These are phyloP conservation scores for Gamsiella multidivaricata DNA, from an alignment of 192 early-diverging fungal genomes.

Conservation along the genomic window DNA sequence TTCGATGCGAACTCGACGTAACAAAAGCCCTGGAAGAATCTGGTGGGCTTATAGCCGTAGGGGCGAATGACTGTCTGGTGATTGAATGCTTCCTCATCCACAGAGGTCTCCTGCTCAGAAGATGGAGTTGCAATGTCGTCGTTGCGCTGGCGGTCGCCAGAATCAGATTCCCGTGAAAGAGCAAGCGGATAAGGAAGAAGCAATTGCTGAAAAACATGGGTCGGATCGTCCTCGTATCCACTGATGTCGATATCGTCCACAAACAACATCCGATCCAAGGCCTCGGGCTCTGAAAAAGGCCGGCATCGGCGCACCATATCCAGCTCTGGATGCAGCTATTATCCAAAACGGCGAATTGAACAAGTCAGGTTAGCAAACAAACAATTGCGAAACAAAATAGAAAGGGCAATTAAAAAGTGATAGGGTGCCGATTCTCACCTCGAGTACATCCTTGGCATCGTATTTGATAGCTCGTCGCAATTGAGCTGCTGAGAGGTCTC, in stretches of 20 bases:
- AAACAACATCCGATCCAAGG: conserved; percentile 48
- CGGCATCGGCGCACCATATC: conserved; percentile 26
- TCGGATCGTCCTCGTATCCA: conserved; percentile 31
- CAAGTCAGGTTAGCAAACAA: neutral
- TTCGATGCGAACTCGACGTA: conserved; percentile 44
- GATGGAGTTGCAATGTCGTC: neutral
- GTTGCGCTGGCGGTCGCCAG: too few species aligned
- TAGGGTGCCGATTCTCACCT: too few species aligned
- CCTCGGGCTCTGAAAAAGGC: conserved; percentile 32
- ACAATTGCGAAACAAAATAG: neutral
- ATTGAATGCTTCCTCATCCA: conserved; percentile 4
- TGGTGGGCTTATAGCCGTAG: conserved; percentile 40
- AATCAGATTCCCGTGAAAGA: too few species aligned
- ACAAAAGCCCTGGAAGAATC: conserved; percentile 52
- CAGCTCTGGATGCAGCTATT: conserved; percentile 43
- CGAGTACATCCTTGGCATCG: conserved; percentile 38
- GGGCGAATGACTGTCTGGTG: conserved; percentile 38
- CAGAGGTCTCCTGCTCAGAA: neutral
- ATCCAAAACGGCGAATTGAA: neutral
- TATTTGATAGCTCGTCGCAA: conserved; percentile 50
- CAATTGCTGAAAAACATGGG: conserved; percentile 28
- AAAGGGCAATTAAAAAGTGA: neutral
- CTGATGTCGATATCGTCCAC: conserved; percentile 48
- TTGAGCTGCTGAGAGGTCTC: conserved; percentile 16
- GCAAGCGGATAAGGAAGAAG: conserved; percentile 20